Percentiles rank a stretch among this genome's conserved stretches.
Evolutionary conservation across 2,329 filamentous ascomycete genomes (phyloP).

Genomic region (Chaetomiaceae sp.): DNA sequence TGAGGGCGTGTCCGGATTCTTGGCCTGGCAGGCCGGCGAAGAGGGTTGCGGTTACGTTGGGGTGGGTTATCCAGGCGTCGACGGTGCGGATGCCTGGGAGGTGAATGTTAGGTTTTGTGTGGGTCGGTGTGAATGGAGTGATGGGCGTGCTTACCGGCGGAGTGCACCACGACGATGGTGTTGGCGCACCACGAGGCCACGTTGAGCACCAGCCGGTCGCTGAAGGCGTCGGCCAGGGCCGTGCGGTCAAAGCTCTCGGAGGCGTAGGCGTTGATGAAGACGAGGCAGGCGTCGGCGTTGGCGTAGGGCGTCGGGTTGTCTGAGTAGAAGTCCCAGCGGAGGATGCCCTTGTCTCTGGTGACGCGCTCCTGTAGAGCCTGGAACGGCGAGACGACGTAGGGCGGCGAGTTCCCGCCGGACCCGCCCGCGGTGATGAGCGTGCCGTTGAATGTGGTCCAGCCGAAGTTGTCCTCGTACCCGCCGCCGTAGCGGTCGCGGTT

Average conservation of each 20-base stretch:
- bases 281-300: constrained; percentile 55
- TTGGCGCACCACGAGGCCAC: constrained; percentile 55
- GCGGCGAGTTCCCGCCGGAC: constrained; percentile 44
- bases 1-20: constrained; percentile 53
- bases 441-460: constrained; percentile 45
- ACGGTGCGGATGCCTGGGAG: constrained; percentile 50
- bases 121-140: not conserved
- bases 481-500: constrained; percentile 39
- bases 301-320: constrained; percentile 39
- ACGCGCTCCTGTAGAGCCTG: constrained; percentile 52
- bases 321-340: constrained; percentile 51
- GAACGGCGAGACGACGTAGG: constrained; percentile 45
- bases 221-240: constrained; percentile 62
- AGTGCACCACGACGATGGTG: constrained; percentile 59
- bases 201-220: constrained; percentile 52
- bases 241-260: constrained; percentile 69
- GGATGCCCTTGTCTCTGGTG: constrained; percentile 46
- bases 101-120: not conserved
- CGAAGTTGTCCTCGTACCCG: constrained; percentile 39
- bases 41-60: constrained; percentile 58
- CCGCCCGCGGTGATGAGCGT: constrained; percentile 48
- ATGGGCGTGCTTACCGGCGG: constrained; percentile 32
- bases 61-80: constrained; percentile 58
- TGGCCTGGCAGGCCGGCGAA: constrained; percentile 61
- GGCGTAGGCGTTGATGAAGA: constrained; percentile 63